Evolutionary conservation across 306 rosid genomes (phyloP).

Genomic region (Pachyrhizus erosus): DNA sequence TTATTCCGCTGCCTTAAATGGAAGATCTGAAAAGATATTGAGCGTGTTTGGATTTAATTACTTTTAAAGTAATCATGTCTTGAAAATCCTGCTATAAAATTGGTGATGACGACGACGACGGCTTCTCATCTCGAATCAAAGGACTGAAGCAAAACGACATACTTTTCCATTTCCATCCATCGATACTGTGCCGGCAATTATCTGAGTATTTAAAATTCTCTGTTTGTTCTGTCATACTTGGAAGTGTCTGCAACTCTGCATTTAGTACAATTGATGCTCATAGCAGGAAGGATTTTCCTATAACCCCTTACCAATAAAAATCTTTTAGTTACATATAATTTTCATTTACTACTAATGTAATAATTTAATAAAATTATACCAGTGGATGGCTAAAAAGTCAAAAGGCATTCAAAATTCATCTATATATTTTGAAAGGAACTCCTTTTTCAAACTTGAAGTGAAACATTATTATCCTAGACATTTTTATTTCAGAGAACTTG

Average conservation of each 20-base stretch:
- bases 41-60: not conserved
- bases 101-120: not conserved
- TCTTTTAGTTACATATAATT: not conserved
- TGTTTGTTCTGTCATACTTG: not conserved
- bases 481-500: not conserved
- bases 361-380: not conserved
- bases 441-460: not conserved
- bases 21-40: not conserved
- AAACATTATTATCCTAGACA: not conserved
- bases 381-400: not conserved
- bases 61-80: not conserved
- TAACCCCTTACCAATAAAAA: not conserved
- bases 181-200: not conserved
- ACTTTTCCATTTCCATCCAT: not conserved
- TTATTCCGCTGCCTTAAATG: not conserved
- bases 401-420: not conserved
- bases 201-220: not conserved
- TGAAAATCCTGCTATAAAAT: not conserved
- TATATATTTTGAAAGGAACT: not conserved
- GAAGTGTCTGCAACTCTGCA: not conserved
- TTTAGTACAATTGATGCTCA: not conserved
- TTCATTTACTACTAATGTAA: not conserved
- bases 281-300: not conserved
- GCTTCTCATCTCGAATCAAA: not conserved
- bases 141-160: not conserved